Evolutionary conservation across 495 filamentous ascomycete genomes (phyloP).

Genomic region (Lasiosphaeria hispida): DNA sequence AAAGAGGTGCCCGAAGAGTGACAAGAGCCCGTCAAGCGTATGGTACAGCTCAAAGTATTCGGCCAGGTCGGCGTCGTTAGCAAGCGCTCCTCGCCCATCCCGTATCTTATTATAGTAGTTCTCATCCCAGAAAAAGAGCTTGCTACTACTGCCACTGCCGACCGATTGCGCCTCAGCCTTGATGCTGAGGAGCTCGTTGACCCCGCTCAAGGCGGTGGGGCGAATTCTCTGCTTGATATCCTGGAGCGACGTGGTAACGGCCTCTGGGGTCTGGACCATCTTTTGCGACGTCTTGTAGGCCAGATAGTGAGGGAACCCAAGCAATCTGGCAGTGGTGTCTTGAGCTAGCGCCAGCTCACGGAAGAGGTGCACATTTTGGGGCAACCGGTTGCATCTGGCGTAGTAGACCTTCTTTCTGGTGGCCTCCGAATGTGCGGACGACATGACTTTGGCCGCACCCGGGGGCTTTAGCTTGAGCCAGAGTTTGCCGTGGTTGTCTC

Average conservation of each 20-base stretch:
- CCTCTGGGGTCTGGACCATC: background rate
- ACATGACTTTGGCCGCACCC: background rate
- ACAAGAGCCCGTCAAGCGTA: background rate
- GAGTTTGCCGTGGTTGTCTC: background rate
- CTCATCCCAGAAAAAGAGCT: conserved; percentile 4
- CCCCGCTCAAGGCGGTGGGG: background rate
- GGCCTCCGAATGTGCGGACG: background rate
- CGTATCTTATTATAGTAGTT: background rate
- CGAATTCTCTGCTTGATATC: background rate
- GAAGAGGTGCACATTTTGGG: conserved; percentile 1
- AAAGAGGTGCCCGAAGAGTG: background rate
- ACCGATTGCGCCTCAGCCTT: background rate
- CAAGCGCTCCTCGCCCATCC: background rate
- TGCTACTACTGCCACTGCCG: background rate
- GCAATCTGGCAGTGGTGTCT: background rate
- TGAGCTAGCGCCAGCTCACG: background rate
- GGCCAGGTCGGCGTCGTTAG: background rate
- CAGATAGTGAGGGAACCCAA: background rate
- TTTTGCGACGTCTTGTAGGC: background rate
- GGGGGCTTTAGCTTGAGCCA: background rate
- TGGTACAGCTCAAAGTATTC: conserved; percentile 7
- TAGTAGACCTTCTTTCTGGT: conserved; percentile 1
- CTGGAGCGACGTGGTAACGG: background rate
- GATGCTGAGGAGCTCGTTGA: conserved; percentile 3
- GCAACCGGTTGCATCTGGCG: background rate